These are phyloP conservation scores for Chaetomium fimeti DNA, from an alignment of 495 filamentous ascomycete genomes.

Conservation along the genomic window DNA sequence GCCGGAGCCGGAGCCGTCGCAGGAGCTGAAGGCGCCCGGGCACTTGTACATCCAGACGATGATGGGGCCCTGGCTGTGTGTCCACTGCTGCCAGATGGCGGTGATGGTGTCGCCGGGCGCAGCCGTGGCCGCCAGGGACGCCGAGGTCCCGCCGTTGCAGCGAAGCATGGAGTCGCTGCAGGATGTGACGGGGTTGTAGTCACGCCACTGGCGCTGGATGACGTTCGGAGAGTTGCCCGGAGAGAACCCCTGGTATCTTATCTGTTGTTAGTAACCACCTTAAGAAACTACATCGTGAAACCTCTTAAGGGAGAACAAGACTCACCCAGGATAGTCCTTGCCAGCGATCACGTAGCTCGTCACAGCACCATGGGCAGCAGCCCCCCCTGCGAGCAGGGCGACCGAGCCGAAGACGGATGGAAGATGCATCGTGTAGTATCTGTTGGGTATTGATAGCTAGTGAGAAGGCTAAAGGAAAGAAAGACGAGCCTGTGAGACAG, in stretches of 20 bases:
- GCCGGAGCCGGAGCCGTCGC: slow-evolving; percentile 46
- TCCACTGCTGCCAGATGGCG: slow-evolving; percentile 57
- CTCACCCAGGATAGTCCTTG: slow-evolving; percentile 52
- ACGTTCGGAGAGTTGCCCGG: slow-evolving; percentile 46
- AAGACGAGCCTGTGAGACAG: too few species aligned
- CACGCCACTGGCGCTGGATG: slow-evolving; percentile 57
- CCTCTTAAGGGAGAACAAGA: background rate
- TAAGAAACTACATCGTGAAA: background rate
- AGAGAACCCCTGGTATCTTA: slow-evolving; percentile 44
- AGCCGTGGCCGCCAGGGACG: slow-evolving; percentile 43
- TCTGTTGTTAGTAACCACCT: background rate
- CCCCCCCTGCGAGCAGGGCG: slow-evolving; percentile 26
- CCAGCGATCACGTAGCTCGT: slow-evolving; percentile 56
- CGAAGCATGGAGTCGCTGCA: slow-evolving; percentile 45
- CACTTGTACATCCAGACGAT: slow-evolving; percentile 58
- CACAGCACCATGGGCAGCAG: slow-evolving; percentile 57
- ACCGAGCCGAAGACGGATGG: slow-evolving; percentile 18
- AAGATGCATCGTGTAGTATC: background rate
- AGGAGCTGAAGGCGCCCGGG: slow-evolving; percentile 46
- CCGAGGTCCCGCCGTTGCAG: slow-evolving; percentile 57
- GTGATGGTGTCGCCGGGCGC: slow-evolving; percentile 50
- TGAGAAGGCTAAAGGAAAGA: too few species aligned
- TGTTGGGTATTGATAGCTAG: too few species aligned
- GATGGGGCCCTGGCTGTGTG: slow-evolving; percentile 57
- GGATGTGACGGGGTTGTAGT: slow-evolving; percentile 54